Conservation (phyloP, 441 rosid species). For the Macaranga tanarius region DNA sequence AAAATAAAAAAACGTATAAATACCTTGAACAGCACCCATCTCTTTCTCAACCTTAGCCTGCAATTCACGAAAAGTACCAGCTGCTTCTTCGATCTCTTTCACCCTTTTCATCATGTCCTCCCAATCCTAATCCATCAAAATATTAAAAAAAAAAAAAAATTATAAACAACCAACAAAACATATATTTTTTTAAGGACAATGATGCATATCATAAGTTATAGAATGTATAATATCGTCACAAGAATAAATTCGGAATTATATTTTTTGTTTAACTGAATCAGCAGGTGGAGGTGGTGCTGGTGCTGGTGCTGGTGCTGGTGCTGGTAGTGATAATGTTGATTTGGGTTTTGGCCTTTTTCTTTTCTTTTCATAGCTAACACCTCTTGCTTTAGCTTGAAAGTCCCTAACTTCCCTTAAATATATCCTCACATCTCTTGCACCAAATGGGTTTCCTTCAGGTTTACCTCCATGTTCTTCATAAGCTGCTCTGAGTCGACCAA, state of each 20-base stretch:
- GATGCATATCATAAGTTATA: too few relatives aligned
- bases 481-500: slow-evolving; percentile 86
- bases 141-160: background rate
- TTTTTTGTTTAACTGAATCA: slow-evolving; percentile 35
- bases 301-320: slow-evolving; percentile 19
- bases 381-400: slow-evolving; percentile 79
- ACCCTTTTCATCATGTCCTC: slow-evolving; percentile 95
- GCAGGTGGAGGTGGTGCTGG: slow-evolving; percentile 27
- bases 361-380: slow-evolving; percentile 83
- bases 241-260: too few relatives aligned
- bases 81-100: slow-evolving; percentile 96
- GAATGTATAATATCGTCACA: too few relatives aligned
- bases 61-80: slow-evolving; percentile 96
- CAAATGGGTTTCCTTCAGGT: slow-evolving; percentile 79
- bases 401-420: slow-evolving; percentile 79
- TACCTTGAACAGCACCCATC: slow-evolving; percentile 90
- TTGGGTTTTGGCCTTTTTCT: slow-evolving; percentile 66
- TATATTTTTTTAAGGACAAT: too few relatives aligned
- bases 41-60: slow-evolving; percentile 97
- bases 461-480: slow-evolving; percentile 79
- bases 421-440: slow-evolving; percentile 73
- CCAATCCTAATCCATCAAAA: slow-evolving; percentile 54
- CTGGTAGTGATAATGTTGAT: slow-evolving; percentile 17
- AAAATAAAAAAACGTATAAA: background rate
- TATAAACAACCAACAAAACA: background rate